Percentiles rank a stretch among this genome's conserved stretches.
Evolutionary conservation across 306 rosid species (phyloP).

Genomic region (Malus sylvestris): DNA sequence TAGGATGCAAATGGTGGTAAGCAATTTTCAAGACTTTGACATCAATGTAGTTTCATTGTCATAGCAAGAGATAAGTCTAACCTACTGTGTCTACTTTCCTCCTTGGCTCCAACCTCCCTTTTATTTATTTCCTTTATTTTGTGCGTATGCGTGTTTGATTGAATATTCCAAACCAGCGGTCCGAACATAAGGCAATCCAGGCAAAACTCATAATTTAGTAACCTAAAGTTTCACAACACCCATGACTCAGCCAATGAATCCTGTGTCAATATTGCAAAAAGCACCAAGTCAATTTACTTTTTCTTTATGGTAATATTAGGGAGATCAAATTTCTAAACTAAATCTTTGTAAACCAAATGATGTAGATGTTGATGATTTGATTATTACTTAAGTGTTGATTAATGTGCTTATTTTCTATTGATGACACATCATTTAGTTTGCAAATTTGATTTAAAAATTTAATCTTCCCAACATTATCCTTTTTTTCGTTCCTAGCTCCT

Average conservation of each 20-base stretch:
- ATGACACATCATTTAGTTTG: too few species aligned
- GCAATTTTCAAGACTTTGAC: constrained; percentile 15
- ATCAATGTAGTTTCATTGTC: constrained; percentile 8
- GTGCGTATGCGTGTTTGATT: neutral
- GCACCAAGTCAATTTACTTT: neutral
- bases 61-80: constrained; percentile 10
- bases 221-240: neutral
- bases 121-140: neutral
- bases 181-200: neutral
- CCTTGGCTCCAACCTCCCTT: neutral
- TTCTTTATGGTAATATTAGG: accelerated
- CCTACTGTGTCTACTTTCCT: neutral
- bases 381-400: too few species aligned
- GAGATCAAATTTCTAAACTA: accelerated
- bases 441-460: too few species aligned
- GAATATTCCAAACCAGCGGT: neutral
- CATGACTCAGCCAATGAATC: neutral
- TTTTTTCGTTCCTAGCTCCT: too few species aligned
- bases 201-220: neutral
- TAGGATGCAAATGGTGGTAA: constrained; percentile 8
- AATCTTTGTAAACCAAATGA: too few species aligned
- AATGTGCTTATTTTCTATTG: too few species aligned
- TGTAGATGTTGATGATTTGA: too few species aligned
- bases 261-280: neutral
- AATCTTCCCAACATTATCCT: too few species aligned